phyloP scores from a whole-genome alignment of 768 basidiomycete genomes.

The Hebeloma cylindrosporum region DNA sequence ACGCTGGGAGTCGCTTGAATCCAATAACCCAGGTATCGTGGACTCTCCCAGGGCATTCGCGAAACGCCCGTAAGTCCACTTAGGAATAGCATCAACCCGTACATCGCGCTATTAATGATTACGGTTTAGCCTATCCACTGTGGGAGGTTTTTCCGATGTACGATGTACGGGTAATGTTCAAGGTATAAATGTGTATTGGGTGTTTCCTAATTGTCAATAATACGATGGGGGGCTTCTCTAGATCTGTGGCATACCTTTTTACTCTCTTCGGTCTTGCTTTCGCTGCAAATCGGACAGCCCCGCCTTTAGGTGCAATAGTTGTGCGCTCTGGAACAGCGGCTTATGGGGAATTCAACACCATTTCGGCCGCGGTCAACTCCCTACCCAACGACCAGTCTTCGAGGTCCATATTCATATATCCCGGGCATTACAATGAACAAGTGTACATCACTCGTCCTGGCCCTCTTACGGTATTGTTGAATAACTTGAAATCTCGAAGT shows the following conservation, averaged over 20 bases:
- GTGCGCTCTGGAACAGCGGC: conserved; percentile 37
- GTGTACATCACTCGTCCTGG: conserved; percentile 42
- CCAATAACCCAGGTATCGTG: no score
- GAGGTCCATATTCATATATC: conserved; percentile 45
- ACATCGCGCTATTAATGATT: no score
- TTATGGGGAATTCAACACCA: conserved; percentile 38
- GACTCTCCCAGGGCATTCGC: no score
- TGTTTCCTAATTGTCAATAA: no score
- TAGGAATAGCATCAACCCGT: no score
- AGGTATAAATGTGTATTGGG: no score
- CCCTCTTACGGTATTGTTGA: conserved; percentile 35
- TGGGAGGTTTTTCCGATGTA: no score
- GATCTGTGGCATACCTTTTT: conserved; percentile 3
- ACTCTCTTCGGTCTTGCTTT: neutral
- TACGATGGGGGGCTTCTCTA: no score
- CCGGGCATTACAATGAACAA: conserved; percentile 45
- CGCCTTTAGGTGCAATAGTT: conserved; percentile 40
- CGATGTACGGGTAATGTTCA: no score
- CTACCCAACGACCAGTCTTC: conserved; percentile 39
- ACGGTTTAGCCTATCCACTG: no score
- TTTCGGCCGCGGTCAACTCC: conserved; percentile 37
- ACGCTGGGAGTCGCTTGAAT: no score
- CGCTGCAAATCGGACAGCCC: conserved; percentile 26
- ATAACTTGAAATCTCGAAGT: neutral
- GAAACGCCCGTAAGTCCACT: no score